phyloP scores from a whole-genome alignment of 2,329 filamentous ascomycete genomes.

The Fusarium nanum region DNA sequence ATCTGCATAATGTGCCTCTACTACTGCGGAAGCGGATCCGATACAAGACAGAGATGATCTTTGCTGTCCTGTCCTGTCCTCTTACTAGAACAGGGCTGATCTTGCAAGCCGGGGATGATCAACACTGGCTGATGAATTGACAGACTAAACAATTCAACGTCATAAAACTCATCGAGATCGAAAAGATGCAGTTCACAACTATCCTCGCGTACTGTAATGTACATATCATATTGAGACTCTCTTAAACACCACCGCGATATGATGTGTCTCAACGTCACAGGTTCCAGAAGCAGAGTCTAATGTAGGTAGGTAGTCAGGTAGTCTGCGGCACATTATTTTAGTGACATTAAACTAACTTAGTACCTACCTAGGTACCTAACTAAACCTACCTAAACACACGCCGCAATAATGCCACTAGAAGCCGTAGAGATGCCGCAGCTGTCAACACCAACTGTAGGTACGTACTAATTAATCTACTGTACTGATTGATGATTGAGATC shows the following conservation, averaged over 20 bases:
- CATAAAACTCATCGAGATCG: slow-evolving; percentile 11
- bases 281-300: not conserved
- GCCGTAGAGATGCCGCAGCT: slow-evolving; percentile 22
- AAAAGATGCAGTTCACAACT: not conserved
- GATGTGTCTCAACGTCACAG: not conserved
- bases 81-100: slow-evolving; percentile 17
- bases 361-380: not conserved
- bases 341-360: not conserved
- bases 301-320: not conserved
- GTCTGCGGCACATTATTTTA: not conserved
- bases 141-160: not conserved
- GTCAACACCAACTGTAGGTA: not conserved
- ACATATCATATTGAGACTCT: not conserved
- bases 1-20: not conserved
- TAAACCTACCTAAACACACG: not conserved
- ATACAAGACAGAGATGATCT: slow-evolving; percentile 6
- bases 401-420: not conserved
- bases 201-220: not conserved
- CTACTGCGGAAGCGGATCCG: slow-evolving; percentile 2
- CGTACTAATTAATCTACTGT: too few species aligned
- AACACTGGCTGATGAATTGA: not conserved
- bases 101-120: not conserved
- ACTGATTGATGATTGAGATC: not conserved
- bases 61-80: not conserved
- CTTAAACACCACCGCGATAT: not conserved